These are phyloP conservation scores for Lithohypha guttulata DNA, from an alignment of 2,329 filamentous ascomycete genomes.

Conservation along the genomic window DNA sequence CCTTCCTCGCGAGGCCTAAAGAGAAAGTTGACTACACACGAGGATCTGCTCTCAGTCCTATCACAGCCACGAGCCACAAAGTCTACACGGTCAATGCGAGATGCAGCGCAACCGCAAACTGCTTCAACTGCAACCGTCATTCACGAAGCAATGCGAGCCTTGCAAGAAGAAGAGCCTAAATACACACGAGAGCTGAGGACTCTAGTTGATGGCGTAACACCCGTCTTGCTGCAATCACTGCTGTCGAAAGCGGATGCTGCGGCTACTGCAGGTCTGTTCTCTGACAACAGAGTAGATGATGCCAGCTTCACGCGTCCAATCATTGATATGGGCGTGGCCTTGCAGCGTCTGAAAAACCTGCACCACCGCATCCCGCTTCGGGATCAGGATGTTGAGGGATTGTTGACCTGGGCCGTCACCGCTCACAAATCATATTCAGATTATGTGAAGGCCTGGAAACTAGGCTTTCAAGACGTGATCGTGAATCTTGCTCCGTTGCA, in stretches of 20 bases:
- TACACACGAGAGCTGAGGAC: slow-evolving; percentile 89
- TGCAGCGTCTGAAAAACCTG: slow-evolving; percentile 70
- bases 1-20: slow-evolving; percentile 40
- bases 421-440: slow-evolving; percentile 70
- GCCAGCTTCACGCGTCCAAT: slow-evolving; percentile 70
- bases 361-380: slow-evolving; percentile 71
- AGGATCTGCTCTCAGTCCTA: slow-evolving; percentile 85
- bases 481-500: slow-evolving; percentile 79
- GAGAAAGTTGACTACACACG: slow-evolving; percentile 76
- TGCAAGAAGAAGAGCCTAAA: slow-evolving; percentile 71
- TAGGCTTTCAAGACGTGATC: slow-evolving; percentile 89
- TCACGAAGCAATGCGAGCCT: slow-evolving; percentile 65
- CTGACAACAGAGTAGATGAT: slow-evolving; percentile 44
- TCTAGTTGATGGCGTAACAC: slow-evolving; percentile 87
- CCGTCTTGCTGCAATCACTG: slow-evolving; percentile 77
- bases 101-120: slow-evolving; percentile 58
- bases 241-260: slow-evolving; percentile 59
- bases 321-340: slow-evolving; percentile 80
- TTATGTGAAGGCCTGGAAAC: slow-evolving; percentile 78
- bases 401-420: slow-evolving; percentile 72
- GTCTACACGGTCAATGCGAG: slow-evolving; percentile 66
- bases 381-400: slow-evolving; percentile 48
- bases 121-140: slow-evolving; percentile 55
- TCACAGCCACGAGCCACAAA: slow-evolving; percentile 54
- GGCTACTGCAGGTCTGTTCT: slow-evolving; percentile 57